A percentile compares a stretch with the other conserved stretches of the same genome.
Conservation (phyloP, 306 rosid genomes). For the Acacia crassicarpa region DNA sequence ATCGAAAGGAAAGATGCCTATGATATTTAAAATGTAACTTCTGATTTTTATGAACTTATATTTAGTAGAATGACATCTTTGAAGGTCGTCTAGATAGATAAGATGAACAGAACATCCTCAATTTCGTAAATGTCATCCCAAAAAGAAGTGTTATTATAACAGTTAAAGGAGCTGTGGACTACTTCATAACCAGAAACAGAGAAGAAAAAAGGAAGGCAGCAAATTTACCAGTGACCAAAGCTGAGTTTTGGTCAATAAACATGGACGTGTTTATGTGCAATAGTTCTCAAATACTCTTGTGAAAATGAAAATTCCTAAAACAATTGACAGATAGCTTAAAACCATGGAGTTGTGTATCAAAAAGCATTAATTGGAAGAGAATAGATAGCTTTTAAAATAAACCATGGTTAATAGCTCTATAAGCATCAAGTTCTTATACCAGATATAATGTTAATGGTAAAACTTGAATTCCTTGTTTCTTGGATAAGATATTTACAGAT, state of each 20-base stretch:
- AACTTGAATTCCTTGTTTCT: conserved; percentile 18
- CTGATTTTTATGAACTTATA: background rate
- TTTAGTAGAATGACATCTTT: conserved; percentile 3
- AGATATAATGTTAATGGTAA: background rate
- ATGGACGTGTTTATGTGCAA: background rate
- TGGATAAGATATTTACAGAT: conserved; percentile 14
- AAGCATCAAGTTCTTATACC: background rate
- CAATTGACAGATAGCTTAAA: conserved; percentile 1
- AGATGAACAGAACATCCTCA: background rate
- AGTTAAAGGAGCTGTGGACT: background rate
- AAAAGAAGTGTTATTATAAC: background rate
- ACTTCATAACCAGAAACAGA: background rate
- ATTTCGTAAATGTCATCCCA: background rate
- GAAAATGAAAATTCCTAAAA: background rate
- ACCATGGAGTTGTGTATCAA: conserved; percentile 12
- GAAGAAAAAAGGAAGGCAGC: background rate
- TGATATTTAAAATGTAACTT: conserved; percentile 5
- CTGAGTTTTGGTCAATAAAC: background rate
- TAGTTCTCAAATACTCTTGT: conserved; percentile 6
- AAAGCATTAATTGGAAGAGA: background rate
- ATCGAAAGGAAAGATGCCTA: background rate
- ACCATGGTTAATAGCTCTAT: conserved; percentile 1
- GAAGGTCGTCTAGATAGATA: background rate
- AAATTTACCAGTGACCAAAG: background rate
- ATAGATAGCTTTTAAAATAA: background rate